Evolutionary conservation across 371 early-diverging fungal species (phyloP).

Genomic region (Actinomucor elegans): DNA sequence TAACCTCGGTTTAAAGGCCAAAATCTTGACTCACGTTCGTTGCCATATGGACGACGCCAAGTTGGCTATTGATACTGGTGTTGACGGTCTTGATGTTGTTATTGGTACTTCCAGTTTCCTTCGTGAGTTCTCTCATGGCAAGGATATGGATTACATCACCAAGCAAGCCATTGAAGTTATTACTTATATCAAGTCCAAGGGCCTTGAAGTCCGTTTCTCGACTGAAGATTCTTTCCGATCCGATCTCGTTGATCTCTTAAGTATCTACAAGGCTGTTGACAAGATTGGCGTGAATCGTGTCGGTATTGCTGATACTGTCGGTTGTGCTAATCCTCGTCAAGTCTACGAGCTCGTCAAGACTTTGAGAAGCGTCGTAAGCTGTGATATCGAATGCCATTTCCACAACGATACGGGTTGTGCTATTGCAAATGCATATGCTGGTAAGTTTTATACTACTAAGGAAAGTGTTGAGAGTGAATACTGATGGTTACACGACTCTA

Average conservation of each 20-base stretch:
- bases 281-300: slow-evolving; percentile 95
- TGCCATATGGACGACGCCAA: slow-evolving; percentile 98
- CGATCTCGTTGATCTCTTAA: slow-evolving; percentile 92
- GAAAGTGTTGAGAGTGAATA: too few species aligned
- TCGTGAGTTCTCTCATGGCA: slow-evolving; percentile 96
- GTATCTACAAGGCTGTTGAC: slow-evolving; percentile 92
- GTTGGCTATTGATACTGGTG: slow-evolving; percentile 93
- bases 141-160: slow-evolving; percentile 95
- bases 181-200: slow-evolving; percentile 90
- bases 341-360: slow-evolving; percentile 96
- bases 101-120: slow-evolving; percentile 94
- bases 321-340: slow-evolving; percentile 96
- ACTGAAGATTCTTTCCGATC: slow-evolving; percentile 97
- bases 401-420: slow-evolving; percentile 99
- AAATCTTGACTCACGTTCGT: slow-evolving; percentile 93
- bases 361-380: slow-evolving; percentile 89
- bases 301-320: slow-evolving; percentile 98
- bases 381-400: slow-evolving; percentile 98
- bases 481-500: too few species aligned
- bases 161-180: slow-evolving; percentile 93
- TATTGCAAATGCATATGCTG: slow-evolving; percentile 95
- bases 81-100: slow-evolving; percentile 94
- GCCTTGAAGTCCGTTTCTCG: slow-evolving; percentile 95
- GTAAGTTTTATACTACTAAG: slow-evolving; percentile 33
- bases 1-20: slow-evolving; percentile 92